Evolutionary conservation across 108 stramenopile genomes (phyloP), one percentile per base, ranked within the genome.

Genomic region (Discostella stelligeroides): DNA sequence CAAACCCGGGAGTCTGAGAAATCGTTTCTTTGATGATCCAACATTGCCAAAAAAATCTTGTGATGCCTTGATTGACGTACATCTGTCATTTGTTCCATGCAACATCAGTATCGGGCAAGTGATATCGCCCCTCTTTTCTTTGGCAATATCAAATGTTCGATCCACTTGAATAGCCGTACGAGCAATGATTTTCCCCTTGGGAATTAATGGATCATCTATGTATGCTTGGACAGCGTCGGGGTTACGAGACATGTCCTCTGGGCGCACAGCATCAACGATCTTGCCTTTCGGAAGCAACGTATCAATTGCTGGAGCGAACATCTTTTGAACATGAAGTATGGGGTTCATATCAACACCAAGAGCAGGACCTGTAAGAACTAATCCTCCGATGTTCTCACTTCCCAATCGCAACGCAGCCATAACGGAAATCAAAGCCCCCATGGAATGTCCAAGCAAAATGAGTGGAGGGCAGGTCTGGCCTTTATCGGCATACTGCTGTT

Each of bases 281-380:
- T 45, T 60, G 30, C 68, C 73, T 27, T 69, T 75, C 38, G 79
- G 79, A 13, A 24, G 21, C 1, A 75, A 7, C 6, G 15, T 47
- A 40, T 80, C 40, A 28, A 80, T 75, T 7, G 62, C 12, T 14
- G 79, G 73, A 5, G 60, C 68, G 46, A 75, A 69, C 12, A 80
- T 63, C 30, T 80, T 55, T 61, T 80, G 79, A 18, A 80, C 24
- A 43, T 64, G 55, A 0, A 80, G 20, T 45, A 62, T 53, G 39
- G 70, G 27, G 17, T 60, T 61, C 79, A 80, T 75, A 37, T 80
- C 73, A n/a, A 80, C 73, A 1, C 79, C 79, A 12, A 80, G 51
- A 7, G 68, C 73, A 34, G 79, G 79, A 21, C 68, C 49, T 21
- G 73, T 56, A 12, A 80, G 63, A 12, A 80, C 61, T 7, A 80